Evolutionary conservation across 2,329 filamentous ascomycete genomes (phyloP).

Genomic region (Chaetothyriales sp.): DNA sequence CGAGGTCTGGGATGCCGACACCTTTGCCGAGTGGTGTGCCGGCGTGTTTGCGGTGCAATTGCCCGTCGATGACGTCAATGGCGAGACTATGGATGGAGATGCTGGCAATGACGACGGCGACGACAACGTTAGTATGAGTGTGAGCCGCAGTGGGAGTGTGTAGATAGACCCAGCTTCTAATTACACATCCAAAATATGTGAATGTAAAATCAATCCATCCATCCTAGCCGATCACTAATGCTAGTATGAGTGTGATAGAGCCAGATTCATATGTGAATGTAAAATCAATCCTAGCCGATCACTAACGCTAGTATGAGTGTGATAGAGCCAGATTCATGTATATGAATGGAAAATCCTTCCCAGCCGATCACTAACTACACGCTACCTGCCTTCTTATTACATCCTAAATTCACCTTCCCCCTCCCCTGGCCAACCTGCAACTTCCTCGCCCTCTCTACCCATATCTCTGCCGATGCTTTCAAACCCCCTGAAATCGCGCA

Average conservation of each 20-base stretch:
- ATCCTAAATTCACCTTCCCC: slow-evolving; percentile 21
- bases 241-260: too few species aligned
- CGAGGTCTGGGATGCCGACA: slow-evolving; percentile 51
- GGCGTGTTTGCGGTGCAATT: slow-evolving; percentile 38
- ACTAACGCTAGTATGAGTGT: too few species aligned
- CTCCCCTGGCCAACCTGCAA: slow-evolving; percentile 34
- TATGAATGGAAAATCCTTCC: too few species aligned
- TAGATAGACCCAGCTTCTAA: slow-evolving; percentile 3
- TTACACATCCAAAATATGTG: not conserved
- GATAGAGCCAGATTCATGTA: too few species aligned
- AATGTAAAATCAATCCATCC: too few species aligned
- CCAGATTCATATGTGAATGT: too few species aligned
- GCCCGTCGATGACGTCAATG: slow-evolving; percentile 20
- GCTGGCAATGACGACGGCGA: slow-evolving; percentile 20
- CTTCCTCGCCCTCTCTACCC: slow-evolving; percentile 39
- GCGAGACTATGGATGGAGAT: slow-evolving; percentile 1
- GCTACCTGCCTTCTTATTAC: not conserved
- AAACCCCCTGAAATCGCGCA: slow-evolving; percentile 32
- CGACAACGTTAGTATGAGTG: slow-evolving; percentile 9
- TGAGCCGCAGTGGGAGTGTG: slow-evolving; percentile 12
- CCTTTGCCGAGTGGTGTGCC: slow-evolving; percentile 50
- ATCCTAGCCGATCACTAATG: not conserved
- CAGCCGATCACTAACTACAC: not conserved
- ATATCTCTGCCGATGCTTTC: slow-evolving; percentile 32
- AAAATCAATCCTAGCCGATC: too few species aligned